Conservation (phyloP, 495 filamentous ascomycete species). For the Trichoderma reesei region DNA sequence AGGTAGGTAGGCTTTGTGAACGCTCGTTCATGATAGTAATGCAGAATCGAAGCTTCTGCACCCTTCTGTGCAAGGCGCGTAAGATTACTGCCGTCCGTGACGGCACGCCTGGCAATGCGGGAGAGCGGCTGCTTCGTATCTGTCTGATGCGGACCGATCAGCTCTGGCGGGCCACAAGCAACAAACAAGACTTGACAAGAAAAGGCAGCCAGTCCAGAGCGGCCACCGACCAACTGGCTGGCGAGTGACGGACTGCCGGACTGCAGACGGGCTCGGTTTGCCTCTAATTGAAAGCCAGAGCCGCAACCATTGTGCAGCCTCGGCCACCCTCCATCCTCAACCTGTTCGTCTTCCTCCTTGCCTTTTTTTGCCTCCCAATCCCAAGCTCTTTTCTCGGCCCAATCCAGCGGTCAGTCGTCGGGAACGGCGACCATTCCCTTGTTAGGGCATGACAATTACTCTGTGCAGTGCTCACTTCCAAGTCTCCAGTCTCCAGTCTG, state of each 20-base stretch:
- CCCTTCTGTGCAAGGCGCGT: too few relatives aligned
- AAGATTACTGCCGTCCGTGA: too few relatives aligned
- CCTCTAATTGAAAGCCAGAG: background rate
- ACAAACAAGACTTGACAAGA: background rate
- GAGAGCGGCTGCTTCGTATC: too few relatives aligned
- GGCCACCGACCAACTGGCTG: background rate
- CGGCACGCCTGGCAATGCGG: too few relatives aligned
- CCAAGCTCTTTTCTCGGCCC: background rate
- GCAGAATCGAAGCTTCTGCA: too few relatives aligned
- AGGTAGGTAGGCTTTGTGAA: too few relatives aligned
- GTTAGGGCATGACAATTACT: constrained; percentile 3
- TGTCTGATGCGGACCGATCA: background rate
- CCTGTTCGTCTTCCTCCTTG: background rate
- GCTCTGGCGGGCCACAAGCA: background rate
- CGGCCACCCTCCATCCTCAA: constrained; percentile 1
- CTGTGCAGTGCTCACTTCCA: too few relatives aligned
- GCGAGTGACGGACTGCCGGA: too few relatives aligned
- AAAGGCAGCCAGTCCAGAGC: background rate
- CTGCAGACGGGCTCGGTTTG: too few relatives aligned
- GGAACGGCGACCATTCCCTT: constrained; percentile 3
- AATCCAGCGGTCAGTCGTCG: background rate
- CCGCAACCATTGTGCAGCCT: background rate
- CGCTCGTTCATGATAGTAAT: too few relatives aligned
- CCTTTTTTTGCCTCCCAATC: background rate
- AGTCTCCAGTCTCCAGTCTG: background rate